These are phyloP conservation scores for Nicotiana benthamiana DNA, from an alignment of 257 asterid species.

Conservation along the genomic window DNA sequence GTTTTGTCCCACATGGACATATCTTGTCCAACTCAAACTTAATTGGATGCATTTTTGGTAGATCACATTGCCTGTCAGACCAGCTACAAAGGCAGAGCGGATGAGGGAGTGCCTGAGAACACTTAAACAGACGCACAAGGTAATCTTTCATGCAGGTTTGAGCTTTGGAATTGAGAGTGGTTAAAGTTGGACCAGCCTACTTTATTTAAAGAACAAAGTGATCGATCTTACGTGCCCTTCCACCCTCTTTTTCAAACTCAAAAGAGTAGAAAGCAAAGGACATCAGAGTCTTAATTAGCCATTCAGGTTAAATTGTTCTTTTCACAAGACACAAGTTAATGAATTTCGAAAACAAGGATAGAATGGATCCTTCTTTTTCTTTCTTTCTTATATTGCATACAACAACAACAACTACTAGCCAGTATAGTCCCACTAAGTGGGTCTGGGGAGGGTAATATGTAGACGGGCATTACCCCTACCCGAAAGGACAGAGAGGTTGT, in stretches of 20 bases:
- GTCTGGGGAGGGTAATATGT: no score
- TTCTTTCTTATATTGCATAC: not conserved
- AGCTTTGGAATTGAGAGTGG: not conserved
- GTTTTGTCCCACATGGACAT: conserved; percentile 9
- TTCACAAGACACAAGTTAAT: not conserved
- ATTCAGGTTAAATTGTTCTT: not conserved
- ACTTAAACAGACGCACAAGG: conserved; percentile 85
- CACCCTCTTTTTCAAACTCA: not conserved
- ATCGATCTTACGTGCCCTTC: not conserved
- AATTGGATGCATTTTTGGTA: conserved; percentile 24
- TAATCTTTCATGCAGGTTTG: conserved; percentile 16
- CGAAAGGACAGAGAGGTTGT: no score
- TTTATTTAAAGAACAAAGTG: not conserved
- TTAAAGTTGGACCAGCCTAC: not conserved
- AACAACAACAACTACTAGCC: no score
- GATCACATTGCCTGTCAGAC: conserved; percentile 81
- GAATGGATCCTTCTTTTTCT: not conserved
- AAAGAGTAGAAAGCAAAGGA: not conserved
- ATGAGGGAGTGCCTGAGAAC: conserved; percentile 94
- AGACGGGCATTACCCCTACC: no score
- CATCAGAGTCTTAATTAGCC: not conserved
- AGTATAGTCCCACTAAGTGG: no score
- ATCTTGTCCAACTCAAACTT: conserved; percentile 6
- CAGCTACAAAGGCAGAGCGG: conserved; percentile 88
- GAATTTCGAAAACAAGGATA: not conserved